Evolutionary conservation across 192 early-diverging fungal species (phyloP), one percentile per base, ranked within the genome.

Genomic region (Backusella liffmaniae): DNA sequence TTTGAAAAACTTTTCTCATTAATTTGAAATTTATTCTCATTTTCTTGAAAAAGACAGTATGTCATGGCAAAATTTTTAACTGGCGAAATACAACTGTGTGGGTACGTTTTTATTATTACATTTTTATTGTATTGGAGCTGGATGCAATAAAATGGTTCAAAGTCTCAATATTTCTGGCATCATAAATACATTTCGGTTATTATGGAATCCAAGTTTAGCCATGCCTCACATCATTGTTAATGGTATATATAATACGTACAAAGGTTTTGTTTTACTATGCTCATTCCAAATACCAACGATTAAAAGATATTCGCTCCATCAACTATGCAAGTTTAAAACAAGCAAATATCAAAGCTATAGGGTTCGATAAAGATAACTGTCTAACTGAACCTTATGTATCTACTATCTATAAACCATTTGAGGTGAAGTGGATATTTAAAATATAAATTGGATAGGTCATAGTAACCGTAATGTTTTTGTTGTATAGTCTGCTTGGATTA

Each of bases 281-380:
- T 62, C 9, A 39, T 39, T 39, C 37, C 9, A 39, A 39, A 10
- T 39, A 10, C 10, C 10, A 39, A 39, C 37, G 37, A 39, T 39
- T 67, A 26, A 15, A 13, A 86, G 92, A 96, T 73, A 89, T 96
- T 62, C 88, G 92, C 6, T 69, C 81, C 8, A 88, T 96, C 23
- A 87, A 93, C 37, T 96, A 91, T 81, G 75, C 66, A 4, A 70
- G 76, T 23, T 81, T 97, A 21, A 86, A 84, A 53, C 69, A 77
- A 15, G 65, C 76, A 2, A 73, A 66, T 68, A 89, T 97, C 73
- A 74, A 80, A 30, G 92, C 89, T 35, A 78, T 97, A n/a, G 94
- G 88, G 4, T 99, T 97, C 82, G 97, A 99, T 82, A 99, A 99
- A 84, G 97, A 99, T 81, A 99, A 99, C 87, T 97, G 95, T 32